Evolutionary conservation across 2,329 filamentous ascomycete species (phyloP).

Genomic region (Paraphaeosphaeria sporulosa): DNA sequence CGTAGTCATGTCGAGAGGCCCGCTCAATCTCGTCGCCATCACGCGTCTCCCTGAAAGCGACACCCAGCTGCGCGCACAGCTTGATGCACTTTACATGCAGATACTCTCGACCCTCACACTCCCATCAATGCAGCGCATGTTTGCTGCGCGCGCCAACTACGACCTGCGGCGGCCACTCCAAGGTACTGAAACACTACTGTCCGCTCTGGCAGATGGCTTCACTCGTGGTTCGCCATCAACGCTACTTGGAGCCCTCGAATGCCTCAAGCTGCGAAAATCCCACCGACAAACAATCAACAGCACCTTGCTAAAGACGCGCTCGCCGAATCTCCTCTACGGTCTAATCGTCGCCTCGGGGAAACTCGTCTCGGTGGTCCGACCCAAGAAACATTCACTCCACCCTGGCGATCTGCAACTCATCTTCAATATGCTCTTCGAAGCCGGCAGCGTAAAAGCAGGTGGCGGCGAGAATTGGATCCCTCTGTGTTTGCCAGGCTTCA

Average conservation of each 20-base stretch:
- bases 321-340: constrained; percentile 85
- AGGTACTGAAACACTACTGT: constrained; percentile 89
- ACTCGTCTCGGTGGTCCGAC: constrained; percentile 92
- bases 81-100: constrained; percentile 97
- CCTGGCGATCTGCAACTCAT: constrained; percentile 95
- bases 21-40: constrained; percentile 91
- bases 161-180: constrained; percentile 89
- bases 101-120: constrained; percentile 94
- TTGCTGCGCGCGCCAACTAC: constrained; percentile 88
- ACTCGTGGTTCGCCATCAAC: constrained; percentile 90
- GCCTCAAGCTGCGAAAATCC: constrained; percentile 87
- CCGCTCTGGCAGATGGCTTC: constrained; percentile 92
- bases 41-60: constrained; percentile 94
- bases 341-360: constrained; percentile 91
- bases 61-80: constrained; percentile 81
- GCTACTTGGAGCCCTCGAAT: constrained; percentile 88
- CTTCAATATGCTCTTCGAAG: constrained; percentile 99
- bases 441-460: constrained; percentile 86
- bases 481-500: constrained; percentile 93
- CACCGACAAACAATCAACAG: constrained; percentile 88
- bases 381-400: constrained; percentile 93
- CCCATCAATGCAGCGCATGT: constrained; percentile 84
- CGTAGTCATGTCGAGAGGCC: constrained; percentile 82
- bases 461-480: constrained; percentile 99
- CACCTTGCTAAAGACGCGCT: constrained; percentile 79